Base-by-base conservation (phyloP, 768 basidiomycete genomes). In the Gymnopilus junonius region DNA sequence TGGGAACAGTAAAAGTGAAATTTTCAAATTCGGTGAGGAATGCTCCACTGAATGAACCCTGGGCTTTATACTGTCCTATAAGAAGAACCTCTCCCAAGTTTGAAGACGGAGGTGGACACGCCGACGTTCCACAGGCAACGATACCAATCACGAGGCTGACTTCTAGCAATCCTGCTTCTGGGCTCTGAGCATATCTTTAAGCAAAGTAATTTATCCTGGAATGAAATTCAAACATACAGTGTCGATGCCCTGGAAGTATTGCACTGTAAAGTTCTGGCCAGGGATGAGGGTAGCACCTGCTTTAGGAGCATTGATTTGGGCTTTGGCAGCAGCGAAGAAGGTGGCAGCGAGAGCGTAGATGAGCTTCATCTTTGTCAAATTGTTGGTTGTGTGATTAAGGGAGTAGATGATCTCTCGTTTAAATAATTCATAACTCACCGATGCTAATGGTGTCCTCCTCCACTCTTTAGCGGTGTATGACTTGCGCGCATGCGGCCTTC, bases 11-110 rank as follows among this genome's bases (percentile, higher is more conserved):
- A n/a, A 58, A 42, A 8, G 29, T 51, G 17, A 63, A 50, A 27
- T 63, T 58, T 42, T 63, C 35, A 56, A 63, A 57, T n/a, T n/a
- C n/a, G n/a, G n/a, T 7, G 46, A 27, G 23, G 20, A n/a, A 27
- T 45, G n/a, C 14, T n/a, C 56, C 20, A 8, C 21, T 17, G 11
- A 35, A 8, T n/a, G 17, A 8, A 43, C 56, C 56, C 31, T 58
- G 56, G 15, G 12, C 15, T 6, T 46, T 8, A 15, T 48, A 59
- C 14, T 59, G 46, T 29, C 46, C 58, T 27, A 59, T 37, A 46
- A 59, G 51, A 34, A 59, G 29, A 0, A 50, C 34, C 21, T 59
- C 46, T 8, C 58, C 58, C 6, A 59, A 14, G 34, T 59, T 46
- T 3, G 17, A n/a, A 10, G 58, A 48, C 25, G 58, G 58, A 1